Conservation (phyloP, 2,329 filamentous ascomycete species). For the Colletotrichum theobromicola region DNA sequence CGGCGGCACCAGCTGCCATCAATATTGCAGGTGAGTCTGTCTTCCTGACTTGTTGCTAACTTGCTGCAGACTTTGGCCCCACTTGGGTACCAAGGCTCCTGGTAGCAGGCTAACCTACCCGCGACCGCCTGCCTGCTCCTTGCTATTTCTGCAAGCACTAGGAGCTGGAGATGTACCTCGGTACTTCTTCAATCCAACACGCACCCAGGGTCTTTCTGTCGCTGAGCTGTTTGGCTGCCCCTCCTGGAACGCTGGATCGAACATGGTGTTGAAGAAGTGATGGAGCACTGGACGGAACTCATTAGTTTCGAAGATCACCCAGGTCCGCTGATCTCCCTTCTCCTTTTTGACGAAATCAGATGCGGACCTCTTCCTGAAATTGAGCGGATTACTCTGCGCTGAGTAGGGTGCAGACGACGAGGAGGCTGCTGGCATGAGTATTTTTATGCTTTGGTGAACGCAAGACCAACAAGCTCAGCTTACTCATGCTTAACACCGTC, state of each 20-base stretch:
- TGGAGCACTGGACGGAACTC: background rate
- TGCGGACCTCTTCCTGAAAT: background rate
- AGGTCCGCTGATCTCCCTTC: background rate
- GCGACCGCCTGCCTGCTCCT: background rate
- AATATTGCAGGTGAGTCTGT: no score
- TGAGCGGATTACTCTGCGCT: background rate
- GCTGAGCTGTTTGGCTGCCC: background rate
- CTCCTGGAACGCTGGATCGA: background rate
- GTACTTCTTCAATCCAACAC: background rate
- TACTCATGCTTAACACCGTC: background rate
- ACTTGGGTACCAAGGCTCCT: background rate
- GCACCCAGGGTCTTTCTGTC: conserved; percentile 7
- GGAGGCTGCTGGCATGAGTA: background rate
- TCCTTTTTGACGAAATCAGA: background rate
- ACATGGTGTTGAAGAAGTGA: background rate
- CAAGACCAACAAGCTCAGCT: background rate
- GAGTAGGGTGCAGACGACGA: background rate
- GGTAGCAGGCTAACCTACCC: background rate
- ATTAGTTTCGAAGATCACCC: background rate
- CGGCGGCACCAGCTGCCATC: background rate
- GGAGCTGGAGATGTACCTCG: background rate
- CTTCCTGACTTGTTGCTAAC: background rate
- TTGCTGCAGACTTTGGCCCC: background rate
- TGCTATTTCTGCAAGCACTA: background rate
- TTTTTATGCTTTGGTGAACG: background rate